Evolutionary conservation across 768 basidiomycete genomes (phyloP).

Genomic region (Pulveroboletus sp.): DNA sequence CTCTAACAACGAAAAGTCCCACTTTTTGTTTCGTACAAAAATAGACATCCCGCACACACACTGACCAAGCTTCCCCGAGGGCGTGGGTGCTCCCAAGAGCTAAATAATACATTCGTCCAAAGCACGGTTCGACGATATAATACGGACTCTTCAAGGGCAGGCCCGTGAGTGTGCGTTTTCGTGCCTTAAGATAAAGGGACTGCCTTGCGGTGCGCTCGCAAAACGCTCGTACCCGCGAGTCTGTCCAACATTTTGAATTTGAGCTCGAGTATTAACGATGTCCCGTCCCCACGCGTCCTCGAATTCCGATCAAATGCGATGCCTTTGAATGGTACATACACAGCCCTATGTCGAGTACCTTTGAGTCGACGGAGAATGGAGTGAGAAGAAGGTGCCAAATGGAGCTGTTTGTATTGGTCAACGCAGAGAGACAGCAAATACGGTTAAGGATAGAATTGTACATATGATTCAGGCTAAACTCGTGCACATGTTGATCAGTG

Average conservation of each 20-base stretch:
- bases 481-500: not conserved
- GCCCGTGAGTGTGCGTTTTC: too few relatives aligned
- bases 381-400: conserved; percentile 18
- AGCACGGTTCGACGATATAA: not conserved
- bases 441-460: not conserved
- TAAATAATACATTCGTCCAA: not conserved
- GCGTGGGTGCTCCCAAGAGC: not conserved
- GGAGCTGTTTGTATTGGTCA: conserved; percentile 16
- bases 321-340: conserved; percentile 53
- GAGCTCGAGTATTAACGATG: not conserved
- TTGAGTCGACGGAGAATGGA: conserved; percentile 41
- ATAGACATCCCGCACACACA: not conserved
- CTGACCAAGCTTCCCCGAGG: conserved; percentile 1
- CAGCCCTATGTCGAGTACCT: conserved; percentile 50
- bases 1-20: too few relatives aligned
- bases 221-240: not conserved
- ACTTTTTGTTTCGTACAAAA: not conserved
- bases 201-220: not conserved
- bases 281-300: not conserved
- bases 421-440: conserved; percentile 49
- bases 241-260: not conserved
- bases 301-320: conserved; percentile 42
- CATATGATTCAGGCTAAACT: not conserved
- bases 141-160: too few relatives aligned
- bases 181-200: not conserved